Percentiles rank a stretch among this genome's conserved stretches.
Conservation (phyloP, 768 basidiomycete genomes). For the Phlebiopsis flavidoalba region DNA sequence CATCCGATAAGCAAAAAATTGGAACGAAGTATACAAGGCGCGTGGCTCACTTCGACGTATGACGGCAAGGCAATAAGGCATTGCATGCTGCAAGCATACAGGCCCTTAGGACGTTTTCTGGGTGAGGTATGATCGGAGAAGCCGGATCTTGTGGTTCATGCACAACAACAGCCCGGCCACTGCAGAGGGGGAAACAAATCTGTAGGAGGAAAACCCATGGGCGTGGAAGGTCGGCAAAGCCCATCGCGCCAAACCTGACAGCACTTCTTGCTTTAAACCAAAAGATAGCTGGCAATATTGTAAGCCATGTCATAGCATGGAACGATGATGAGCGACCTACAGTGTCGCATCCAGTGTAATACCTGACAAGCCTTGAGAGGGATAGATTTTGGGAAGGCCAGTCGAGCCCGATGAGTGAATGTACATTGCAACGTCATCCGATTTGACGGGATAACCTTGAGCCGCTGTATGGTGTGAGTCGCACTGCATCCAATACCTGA, state of each 20-base stretch:
- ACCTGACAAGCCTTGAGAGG: not conserved
- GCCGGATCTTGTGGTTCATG: slow-evolving; percentile 10
- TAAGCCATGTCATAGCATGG: not conserved
- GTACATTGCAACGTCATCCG: slow-evolving; percentile 4
- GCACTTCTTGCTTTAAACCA: not conserved
- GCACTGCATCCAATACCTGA: not conserved
- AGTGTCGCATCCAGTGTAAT: slow-evolving; percentile 2
- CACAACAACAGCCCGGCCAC: slow-evolving; percentile 6
- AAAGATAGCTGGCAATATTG: not conserved
- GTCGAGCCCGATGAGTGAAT: slow-evolving; percentile 23
- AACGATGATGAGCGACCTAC: slow-evolving; percentile 4
- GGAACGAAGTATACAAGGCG: not conserved
- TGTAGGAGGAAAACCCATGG: slow-evolving; percentile 10
- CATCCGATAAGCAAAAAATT: no score
- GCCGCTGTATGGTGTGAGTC: slow-evolving; percentile 1
- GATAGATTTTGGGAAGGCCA: slow-evolving; percentile 16
- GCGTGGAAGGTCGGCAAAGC: slow-evolving; percentile 12
- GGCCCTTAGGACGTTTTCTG: slow-evolving; percentile 12
- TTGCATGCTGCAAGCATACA: slow-evolving; percentile 3
- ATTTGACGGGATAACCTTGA: not conserved
- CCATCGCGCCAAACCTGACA: slow-evolving; percentile 3
- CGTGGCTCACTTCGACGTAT: slow-evolving; percentile 13
- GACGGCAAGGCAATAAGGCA: slow-evolving; percentile 11
- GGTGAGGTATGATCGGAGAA: slow-evolving; percentile 14
- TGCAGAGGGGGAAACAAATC: slow-evolving; percentile 5